Evolutionary conservation across 2,329 filamentous ascomycete genomes (phyloP), one percentile per base, ranked within the genome.

Genomic region (Penicillium occitanis): DNA sequence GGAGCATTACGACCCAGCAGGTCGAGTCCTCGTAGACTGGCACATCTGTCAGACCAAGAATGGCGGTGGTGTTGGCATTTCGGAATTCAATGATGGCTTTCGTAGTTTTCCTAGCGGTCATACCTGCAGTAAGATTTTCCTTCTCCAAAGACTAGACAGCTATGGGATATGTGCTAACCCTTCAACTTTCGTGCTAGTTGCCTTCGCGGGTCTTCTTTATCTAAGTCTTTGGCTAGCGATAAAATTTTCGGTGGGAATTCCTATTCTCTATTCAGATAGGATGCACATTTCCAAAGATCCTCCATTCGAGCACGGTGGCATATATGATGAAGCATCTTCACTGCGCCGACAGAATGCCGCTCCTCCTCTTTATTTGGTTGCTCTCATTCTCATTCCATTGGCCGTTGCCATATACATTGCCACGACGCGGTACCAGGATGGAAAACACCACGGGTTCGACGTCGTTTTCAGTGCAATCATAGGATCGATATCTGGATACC

Each of bases 81-180:
- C 51, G 30, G 77, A 76, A 17, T 74, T 82, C 58, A 82, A 93
- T 60, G 92, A 96, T 74, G 93, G 91, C 1, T 97, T 97, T 79
- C 86, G 91, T 57, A 93, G 90, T 72, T 97, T 93, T 71, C 90
- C 91, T 0, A 91, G 88, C 63, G 91, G 91, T 0, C 91, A 93
- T 79, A 81, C 90, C 22, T 92, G 89, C 50, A 88, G 83, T 84
- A 77, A 71, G 82, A 77, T 14, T 8, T 50, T 14, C 51, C 17
- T 57, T 22, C 42, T 17, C 42, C 42, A 46, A 1, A 19, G 8
- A 19, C n/a, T 10, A 46, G 11, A 11, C 7, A 19, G 42, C 42
- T 46, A 46, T 19, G 42, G 10, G n/a, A 22, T 46, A 46, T n/a
- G n/a, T 22, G n/a, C n/a, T 46, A 46, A 46, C n/a, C 7, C n/a